Evolutionary conservation across 2,329 filamentous ascomycete genomes (phyloP), one percentile per base, ranked within the genome.

Genomic region (Phialemonium atrogriseum): DNA sequence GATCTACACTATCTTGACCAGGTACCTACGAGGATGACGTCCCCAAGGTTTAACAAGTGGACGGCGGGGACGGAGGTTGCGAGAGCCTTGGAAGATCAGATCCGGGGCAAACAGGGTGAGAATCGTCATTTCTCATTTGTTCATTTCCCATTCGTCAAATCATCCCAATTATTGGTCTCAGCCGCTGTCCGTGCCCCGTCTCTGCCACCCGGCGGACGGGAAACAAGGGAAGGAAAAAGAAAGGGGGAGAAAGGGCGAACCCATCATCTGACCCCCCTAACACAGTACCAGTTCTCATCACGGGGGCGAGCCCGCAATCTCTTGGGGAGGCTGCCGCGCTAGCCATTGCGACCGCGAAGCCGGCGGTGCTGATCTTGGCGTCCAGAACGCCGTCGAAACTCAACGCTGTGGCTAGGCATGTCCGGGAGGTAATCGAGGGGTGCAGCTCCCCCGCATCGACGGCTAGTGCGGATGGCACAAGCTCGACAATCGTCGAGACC

Each of bases 311-410:
- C 12, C 52, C 52, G 7, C 49, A 50, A 19, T 51, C 49, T 2
- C 49, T 66, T 23, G 62, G 59, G 13, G 48, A 47, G 12, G 40
- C 43, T 17, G 56, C 55, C 13, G 52, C 52, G 7, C 39, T 46
- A n/a, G 46, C 48, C 11, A 45, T 64, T 34, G 55, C 60, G 13
- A 36, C 45, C 20, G 46, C 53, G 16, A 36, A 40, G 8, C 58
- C 59, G 1, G 38, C 37, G 5, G 37, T 46, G 11, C 39, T 64
- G 14, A 58, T 65, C 32, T 49, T 65, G 10, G 55, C 56, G 24
- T 62, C 52, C 2, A 54, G 62, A 23, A 52, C 51, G 33, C 30
- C 34, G 14, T 23, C 35, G 10, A 63, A 59, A 39, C 43, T 58
- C 10, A 32, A 51, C 15, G 36, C 49, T 20, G 52, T 52, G 7